phyloP scores from a whole-genome alignment of 2,329 filamentous ascomycete genomes.

The Tolypocladium ovalisporum region DNA sequence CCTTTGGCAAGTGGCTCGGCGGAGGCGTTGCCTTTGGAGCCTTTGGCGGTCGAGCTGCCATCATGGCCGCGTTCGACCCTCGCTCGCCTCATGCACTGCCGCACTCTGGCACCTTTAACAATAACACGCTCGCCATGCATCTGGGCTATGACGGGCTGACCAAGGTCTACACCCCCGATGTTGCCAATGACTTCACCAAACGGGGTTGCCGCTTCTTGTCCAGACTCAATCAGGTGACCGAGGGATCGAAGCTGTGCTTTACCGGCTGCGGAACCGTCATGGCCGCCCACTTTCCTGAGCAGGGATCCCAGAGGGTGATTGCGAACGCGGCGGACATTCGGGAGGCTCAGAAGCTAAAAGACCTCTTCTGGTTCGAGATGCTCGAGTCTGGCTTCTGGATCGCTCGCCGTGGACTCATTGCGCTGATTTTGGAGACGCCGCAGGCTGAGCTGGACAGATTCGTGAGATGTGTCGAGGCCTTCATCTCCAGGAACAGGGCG shows the following conservation, averaged over 20 bases:
- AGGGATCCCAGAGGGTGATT: conserved; percentile 6
- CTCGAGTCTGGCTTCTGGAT: conserved; percentile 31
- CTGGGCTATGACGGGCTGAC: conserved; percentile 34
- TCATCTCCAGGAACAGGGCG: conserved; percentile 17
- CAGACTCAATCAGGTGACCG: conserved; percentile 17
- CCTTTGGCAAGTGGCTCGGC: conserved; percentile 56
- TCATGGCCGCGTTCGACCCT: conserved; percentile 50
- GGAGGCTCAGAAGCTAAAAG: conserved; percentile 20
- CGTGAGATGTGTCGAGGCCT: conserved; percentile 22
- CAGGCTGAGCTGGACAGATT: conserved; percentile 28
- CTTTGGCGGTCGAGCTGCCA: conserved; percentile 48
- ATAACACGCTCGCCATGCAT: conserved; percentile 50
- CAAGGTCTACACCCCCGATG: conserved; percentile 21
- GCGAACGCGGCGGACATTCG: conserved; percentile 14
- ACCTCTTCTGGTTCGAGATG: conserved; percentile 37
- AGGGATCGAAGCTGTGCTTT: conserved; percentile 25
- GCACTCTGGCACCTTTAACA: conserved; percentile 58
- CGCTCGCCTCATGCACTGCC: conserved; percentile 25
- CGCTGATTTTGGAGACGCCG: conserved; percentile 27
- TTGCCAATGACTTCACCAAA: conserved; percentile 18
- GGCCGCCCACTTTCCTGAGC: conserved; percentile 23
- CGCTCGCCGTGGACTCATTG: conserved; percentile 27
- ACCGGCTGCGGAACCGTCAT: conserved; percentile 25
- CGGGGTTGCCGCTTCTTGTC: conserved; percentile 18
- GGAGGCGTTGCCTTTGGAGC: conserved; percentile 57